Percentiles rank a stretch among this genome's conserved stretches.
phyloP scores from a whole-genome alignment of 192 early-diverging fungal species.

The Backusella psychrophila region DNA sequence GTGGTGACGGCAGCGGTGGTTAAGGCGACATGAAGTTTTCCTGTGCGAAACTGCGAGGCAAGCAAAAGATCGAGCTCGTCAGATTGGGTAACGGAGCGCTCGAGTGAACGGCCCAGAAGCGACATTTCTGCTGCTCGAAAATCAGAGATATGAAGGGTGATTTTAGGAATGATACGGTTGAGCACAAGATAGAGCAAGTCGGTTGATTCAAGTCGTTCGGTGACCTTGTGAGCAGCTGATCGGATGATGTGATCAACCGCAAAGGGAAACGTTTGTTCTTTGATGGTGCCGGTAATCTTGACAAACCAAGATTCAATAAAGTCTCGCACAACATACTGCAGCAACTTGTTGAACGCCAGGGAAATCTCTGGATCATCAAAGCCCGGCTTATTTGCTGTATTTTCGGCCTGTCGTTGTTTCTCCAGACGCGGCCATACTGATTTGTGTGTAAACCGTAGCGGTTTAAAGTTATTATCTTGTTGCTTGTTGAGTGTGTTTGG shows the following conservation, averaged over 20 bases:
- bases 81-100: constrained; percentile 47
- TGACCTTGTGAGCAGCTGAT: constrained; percentile 34
- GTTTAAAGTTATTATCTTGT: constrained; percentile 12
- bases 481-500: neutral
- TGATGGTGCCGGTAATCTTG: constrained; percentile 34
- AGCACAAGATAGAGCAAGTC: constrained; percentile 66
- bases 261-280: constrained; percentile 45
- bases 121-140: constrained; percentile 58
- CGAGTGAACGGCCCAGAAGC: constrained; percentile 42
- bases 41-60: constrained; percentile 51
- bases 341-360: constrained; percentile 43
- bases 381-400: neutral
- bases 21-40: constrained; percentile 59
- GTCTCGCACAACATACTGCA: constrained; percentile 51
- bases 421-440: constrained; percentile 5
- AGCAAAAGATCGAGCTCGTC: constrained; percentile 59
- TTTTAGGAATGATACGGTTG: constrained; percentile 60
- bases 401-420: neutral
- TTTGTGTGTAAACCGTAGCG: constrained; percentile 5
- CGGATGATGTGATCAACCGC: constrained; percentile 50
- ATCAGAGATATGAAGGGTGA: constrained; percentile 71
- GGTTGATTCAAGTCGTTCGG: constrained; percentile 42
- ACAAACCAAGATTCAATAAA: constrained; percentile 60
- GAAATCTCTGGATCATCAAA: constrained; percentile 29
- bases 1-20: constrained; percentile 42